Evolutionary conservation across 202 grass and related monocot species (phyloP), one percentile per base, ranked within the genome.

Genomic region (Carex sylvatica): DNA sequence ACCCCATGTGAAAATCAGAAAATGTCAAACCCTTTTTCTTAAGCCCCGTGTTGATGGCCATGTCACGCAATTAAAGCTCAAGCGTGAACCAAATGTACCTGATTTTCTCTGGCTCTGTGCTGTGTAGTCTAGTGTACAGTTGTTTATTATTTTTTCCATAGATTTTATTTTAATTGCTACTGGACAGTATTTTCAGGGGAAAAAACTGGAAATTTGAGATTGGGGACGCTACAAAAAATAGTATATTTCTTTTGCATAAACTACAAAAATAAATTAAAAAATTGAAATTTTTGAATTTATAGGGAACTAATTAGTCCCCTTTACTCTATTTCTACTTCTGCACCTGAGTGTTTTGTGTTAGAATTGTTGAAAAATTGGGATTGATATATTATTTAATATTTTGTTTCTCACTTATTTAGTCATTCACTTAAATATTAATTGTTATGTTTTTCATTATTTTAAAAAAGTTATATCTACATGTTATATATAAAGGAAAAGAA

Each of bases 1-100:
- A 22, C 14, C 11, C 70, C 67, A 74, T 65, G 82, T 73, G 82
- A 74, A 18, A 47, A 47, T 46, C 22, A 71, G 40, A 71, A 60
- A 77, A 77, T 65, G 82, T 84, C 70, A 84, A 84, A 71, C 36
- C 33, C n/a, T 61, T 49, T 77, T 74, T 74, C 73, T 65, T 71
- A 62, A 62, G 9, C 40, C 1, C 59, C 59, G 23, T 75, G 35
- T 75, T 84, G 40, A 84, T 84, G 19, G 53, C 30, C 70, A 76
- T 73, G 8, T 75, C 68, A 63, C 35, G 67, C 54, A 84, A 85
- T 35, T 51, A 78, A 76, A 77, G 20, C 68, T 42, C 66, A 56
- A 58, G 58, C 19, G 23, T 71, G 73, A 58, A 58, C 14, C 52
- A 55, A n/a, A 58, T 31, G 4, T 36, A 55, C 16, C 7, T 11